These are phyloP conservation scores for Sugiyamaella novakii DNA, from an alignment of 1,139 yeast genomes.

Conservation along the genomic window DNA sequence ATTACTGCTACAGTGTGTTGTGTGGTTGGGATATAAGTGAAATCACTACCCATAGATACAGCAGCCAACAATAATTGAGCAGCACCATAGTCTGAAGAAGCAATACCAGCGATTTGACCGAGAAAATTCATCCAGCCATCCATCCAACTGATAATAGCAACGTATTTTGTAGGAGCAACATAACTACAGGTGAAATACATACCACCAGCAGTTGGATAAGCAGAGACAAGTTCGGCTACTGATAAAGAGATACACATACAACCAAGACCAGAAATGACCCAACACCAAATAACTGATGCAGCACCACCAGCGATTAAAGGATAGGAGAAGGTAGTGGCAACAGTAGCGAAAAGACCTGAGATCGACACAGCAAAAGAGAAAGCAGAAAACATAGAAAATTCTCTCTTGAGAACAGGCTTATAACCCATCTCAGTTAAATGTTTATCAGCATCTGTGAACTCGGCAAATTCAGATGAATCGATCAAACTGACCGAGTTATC, in stretches of 20 bases:
- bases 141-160: slow-evolving; percentile 50
- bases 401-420: slow-evolving; percentile 49
- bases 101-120: slow-evolving; percentile 51
- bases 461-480: slow-evolving; percentile 24
- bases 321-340: slow-evolving; percentile 53
- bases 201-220: slow-evolving; percentile 75
- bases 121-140: slow-evolving; percentile 51
- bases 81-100: slow-evolving; percentile 43
- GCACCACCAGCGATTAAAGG: slow-evolving; percentile 57
- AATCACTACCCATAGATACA: slow-evolving; percentile 47
- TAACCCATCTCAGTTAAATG: slow-evolving; percentile 35
- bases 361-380: slow-evolving; percentile 55
- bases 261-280: slow-evolving; percentile 55
- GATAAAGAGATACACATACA: slow-evolving; percentile 54
- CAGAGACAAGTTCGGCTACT: slow-evolving; percentile 63
- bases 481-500: slow-evolving; percentile 18
- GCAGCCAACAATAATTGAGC: slow-evolving; percentile 48
- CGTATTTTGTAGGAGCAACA: slow-evolving; percentile 54
- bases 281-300: slow-evolving; percentile 47
- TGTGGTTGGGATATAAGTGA: slow-evolving; percentile 45
- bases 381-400: slow-evolving; percentile 56
- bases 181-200: slow-evolving; percentile 58
- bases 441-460: slow-evolving; percentile 28
- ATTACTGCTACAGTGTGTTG: slow-evolving; percentile 50
- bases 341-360: slow-evolving; percentile 59